Evolutionary conservation across 208 protist species (phyloP), one percentile per base, ranked within the genome.

Genomic region (Ichthyophonus hoferi): DNA sequence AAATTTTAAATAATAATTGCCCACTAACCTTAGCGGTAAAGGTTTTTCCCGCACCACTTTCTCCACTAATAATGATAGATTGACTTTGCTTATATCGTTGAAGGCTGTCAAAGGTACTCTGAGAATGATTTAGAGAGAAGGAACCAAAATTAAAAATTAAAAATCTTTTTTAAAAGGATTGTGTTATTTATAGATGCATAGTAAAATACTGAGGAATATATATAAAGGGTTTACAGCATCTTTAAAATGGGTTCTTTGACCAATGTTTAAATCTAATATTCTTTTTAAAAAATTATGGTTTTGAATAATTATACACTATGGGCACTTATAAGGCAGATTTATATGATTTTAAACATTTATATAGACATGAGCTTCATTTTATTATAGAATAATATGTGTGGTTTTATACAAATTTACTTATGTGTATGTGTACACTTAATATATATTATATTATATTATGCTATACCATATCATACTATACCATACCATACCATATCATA

Each of bases 21-120:
- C 95, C 87, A 42, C 95, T 90, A 7, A 95, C 92, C 86, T 95
- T 95, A 50, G 92, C 92, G 17, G 88, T 86, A 79, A 90, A 94
- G 0, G 95, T 97, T 84, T 97, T 97, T 83, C 96, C 96, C 24
- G 96, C 95, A 83, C 96, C 96, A 42, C 91, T 94, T 89, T 97
- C 96, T 87, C 96, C 96, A 92, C 88, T 89, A 84, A 94, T 90
- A 82, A 93, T 88, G 86, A 94, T 90, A 35, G 88, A 92, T 86
- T 94, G 92, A 89, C 92, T 93, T 17, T 79, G 88, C n/a, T 89
- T 77, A 1, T 82, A 40, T 35, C 79, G 37, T 1, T 40, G 78
- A 12, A 81, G 34, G 7, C 77, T 38, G 12, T 81, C 2, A 38
- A 34, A 81, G 7, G 50, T 24, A 67, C 24, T 24, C 50, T 67